Base-by-base conservation (phyloP, 2,329 filamentous ascomycete genomes). In the Epichloe hybrida region DNA sequence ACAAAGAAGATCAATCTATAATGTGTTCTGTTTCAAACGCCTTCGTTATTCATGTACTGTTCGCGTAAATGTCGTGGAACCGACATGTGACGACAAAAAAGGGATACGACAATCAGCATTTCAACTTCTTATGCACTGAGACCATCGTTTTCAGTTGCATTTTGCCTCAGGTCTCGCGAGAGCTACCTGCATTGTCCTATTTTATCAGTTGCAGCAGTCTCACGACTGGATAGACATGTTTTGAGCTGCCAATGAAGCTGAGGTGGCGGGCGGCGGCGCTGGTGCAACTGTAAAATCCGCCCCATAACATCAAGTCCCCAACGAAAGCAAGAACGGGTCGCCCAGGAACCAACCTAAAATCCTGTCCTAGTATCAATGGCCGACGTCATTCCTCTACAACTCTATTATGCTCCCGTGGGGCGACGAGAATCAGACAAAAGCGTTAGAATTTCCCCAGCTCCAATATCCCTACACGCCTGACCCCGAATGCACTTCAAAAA, bases 371-470 rank as follows among this genome's bases (percentile, higher is more conserved):
- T 12, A 17, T 17, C 17, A 13, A 20, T 48, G 41, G 46, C 46
- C 46, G 46, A 49, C 48, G 48, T 49, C 48, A 49, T 49, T 20
- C 40, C 12, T 48, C 38, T n/a, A 17, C 46, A 35, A 35, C 3
- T n/a, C 11, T 21, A 23, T n/a, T 35, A 27, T n/a, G n/a, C n/a
- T 13, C 13, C 13, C 37, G 37, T 38, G 37, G 37, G 37, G 37
- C 31, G 9, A 38, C 37, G 37, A 38, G 37, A n/a, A 31, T 31
- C 8, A 31, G 31, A 1, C 31, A 4, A 9, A 31, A 31, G 31
- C 31, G 31, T 11, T 31, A 31, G 3, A 31, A 31, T 31, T 31
- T 31, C 31, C 31, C 31, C 31, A 31, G 9, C 8, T 31, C 9
- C 31, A 31, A 31, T 31, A 11, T 31, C 31, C 9, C 3, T 31